Evolutionary conservation across 2,329 filamentous ascomycete genomes (phyloP), one percentile per base, ranked within the genome.

Genomic region (Purpureocillium takamizusanense): DNA sequence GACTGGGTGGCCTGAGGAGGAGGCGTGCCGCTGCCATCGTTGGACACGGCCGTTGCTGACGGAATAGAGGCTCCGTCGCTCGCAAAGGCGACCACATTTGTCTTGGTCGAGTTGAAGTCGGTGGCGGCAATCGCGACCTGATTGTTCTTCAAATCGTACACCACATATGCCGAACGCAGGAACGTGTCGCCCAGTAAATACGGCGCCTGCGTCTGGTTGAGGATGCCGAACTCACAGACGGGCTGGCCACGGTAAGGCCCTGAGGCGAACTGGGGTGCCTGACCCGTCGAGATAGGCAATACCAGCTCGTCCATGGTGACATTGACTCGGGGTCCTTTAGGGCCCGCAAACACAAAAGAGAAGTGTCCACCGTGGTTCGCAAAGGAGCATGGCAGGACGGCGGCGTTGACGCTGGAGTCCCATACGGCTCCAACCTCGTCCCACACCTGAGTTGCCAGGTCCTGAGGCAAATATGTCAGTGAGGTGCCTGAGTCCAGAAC

Each of bases 401-500:
- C 66, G 11, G 62, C 40, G 2, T 57, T 55, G 9, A 60, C 48
- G 0, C 57, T 45, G 1, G 41, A 16, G 13, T 61, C 57, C 49
- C 69, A 75, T 9, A 59, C 42, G 5, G 71, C 76, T 28, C 75
- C 75, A 5, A 72, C 69, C 46, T 78, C 74, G 9, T 60, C 51
- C 70, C 72, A 76, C 10, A 77, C 60, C 43, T 70, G 56, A 7
- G 58, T 45, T 3, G 72, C 72, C 33, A 87, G 57, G 37, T 76
- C 67, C 41, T 74, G 66, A 1, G 84, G 84, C 1, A 88, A 62
- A 51, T 84, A 85, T 46, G 72, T 81, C 43, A 86, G 65, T 3
- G 79, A 84, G n/a, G 79, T 83, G 29, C 84, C 84, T 1, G 81
- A 85, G 59, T 89, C 84, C 28, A 89, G 71, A 4, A 88, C 69